Conservation (phyloP, 2,329 filamentous ascomycete genomes). For the Paraphaeosphaeria minitans region DNA sequence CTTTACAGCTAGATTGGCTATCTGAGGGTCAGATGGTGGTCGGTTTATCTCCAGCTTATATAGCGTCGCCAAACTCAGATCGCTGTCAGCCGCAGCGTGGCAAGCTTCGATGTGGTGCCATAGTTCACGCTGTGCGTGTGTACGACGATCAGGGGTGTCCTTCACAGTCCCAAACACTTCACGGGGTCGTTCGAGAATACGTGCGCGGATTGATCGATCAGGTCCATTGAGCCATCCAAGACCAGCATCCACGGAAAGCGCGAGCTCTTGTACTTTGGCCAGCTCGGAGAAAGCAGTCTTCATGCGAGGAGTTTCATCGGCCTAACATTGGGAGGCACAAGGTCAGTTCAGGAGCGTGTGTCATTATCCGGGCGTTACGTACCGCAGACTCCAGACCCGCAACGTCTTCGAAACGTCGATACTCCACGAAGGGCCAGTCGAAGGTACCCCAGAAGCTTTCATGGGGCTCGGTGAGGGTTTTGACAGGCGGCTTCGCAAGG, state of each 20-base stretch:
- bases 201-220: constrained; percentile 58
- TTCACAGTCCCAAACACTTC: constrained; percentile 54
- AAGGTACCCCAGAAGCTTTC: constrained; percentile 68
- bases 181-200: constrained; percentile 51
- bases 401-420: constrained; percentile 64
- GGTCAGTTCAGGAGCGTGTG: not conserved
- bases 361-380: not conserved
- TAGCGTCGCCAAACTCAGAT: constrained; percentile 36
- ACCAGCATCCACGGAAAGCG: constrained; percentile 69
- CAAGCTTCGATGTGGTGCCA: constrained; percentile 41
- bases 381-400: constrained; percentile 63
- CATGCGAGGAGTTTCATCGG: constrained; percentile 68
- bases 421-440: constrained; percentile 65
- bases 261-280: constrained; percentile 64
- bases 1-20: constrained; percentile 17
- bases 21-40: constrained; percentile 20
- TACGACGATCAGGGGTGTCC: constrained; percentile 45
- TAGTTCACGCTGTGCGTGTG: constrained; percentile 42
- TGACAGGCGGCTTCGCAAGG: constrained; percentile 59
- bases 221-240: constrained; percentile 70
- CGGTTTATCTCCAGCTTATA: constrained; percentile 32
- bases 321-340: constrained; percentile 28
- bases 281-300: constrained; percentile 64
- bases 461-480: constrained; percentile 60
- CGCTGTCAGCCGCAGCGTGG: constrained; percentile 24